phyloP scores from a whole-genome alignment of 257 asterid genomes.

The Salvia hispanica region DNA sequence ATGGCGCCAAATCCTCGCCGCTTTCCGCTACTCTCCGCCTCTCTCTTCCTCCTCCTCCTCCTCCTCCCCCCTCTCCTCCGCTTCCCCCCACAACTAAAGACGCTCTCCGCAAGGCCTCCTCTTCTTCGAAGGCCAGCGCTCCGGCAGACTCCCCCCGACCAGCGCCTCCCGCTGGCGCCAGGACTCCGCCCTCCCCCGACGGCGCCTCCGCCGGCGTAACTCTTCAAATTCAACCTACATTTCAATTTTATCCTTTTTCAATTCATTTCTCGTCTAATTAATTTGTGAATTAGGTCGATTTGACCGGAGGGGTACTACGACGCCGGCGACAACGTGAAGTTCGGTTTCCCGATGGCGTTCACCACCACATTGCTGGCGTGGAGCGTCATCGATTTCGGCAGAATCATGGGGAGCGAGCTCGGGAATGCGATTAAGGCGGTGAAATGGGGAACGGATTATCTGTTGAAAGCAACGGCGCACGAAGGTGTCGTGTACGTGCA shows the following conservation, averaged over 20 bases:
- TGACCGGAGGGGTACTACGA: slow-evolving; percentile 83
- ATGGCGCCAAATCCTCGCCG: slow-evolving; percentile 67
- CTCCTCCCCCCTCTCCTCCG: slow-evolving; percentile 24
- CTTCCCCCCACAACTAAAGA: slow-evolving; percentile 59
- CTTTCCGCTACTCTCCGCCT: slow-evolving; percentile 31
- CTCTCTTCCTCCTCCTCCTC: slow-evolving; percentile 27
- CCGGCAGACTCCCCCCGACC: slow-evolving; percentile 84
- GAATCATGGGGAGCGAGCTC: slow-evolving; percentile 61
- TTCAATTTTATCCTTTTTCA: not conserved
- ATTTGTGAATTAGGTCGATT: slow-evolving; percentile 54
- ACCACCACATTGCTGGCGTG: slow-evolving; percentile 73
- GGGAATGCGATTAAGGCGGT: slow-evolving; percentile 64
- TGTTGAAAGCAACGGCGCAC: slow-evolving; percentile 73
- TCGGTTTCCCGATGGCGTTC: slow-evolving; percentile 90
- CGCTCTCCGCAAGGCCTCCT: slow-evolving; percentile 81
- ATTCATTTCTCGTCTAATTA: not conserved
- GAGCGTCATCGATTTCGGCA: slow-evolving; percentile 80
- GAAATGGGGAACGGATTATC: slow-evolving; percentile 80
- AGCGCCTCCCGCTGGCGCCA: slow-evolving; percentile 76
- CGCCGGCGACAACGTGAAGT: slow-evolving; percentile 89
- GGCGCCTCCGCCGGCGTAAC: slow-evolving; percentile 72
- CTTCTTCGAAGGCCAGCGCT: slow-evolving; percentile 96
- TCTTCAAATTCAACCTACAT: not conserved
- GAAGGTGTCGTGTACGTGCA: slow-evolving; percentile 73
- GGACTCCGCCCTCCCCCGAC: slow-evolving; percentile 81